Conservation (phyloP, 2,329 filamentous ascomycete genomes). For the Colletotrichum endophyticum region DNA sequence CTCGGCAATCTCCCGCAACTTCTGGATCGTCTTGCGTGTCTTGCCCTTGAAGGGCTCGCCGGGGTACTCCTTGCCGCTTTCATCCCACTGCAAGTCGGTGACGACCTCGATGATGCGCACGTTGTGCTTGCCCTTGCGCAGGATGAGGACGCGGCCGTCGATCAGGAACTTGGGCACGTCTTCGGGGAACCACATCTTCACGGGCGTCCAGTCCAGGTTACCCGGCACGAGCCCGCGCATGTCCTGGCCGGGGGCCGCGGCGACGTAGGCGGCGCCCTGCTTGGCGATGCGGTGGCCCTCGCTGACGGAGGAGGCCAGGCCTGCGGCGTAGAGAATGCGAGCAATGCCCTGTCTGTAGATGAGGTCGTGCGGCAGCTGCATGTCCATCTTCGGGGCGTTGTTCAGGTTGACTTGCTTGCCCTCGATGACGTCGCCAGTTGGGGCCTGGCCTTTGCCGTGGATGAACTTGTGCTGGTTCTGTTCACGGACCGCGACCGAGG, state of each 20-base stretch:
- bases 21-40: conserved; percentile 46
- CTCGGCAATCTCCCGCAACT: conserved; percentile 40
- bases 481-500: conserved; percentile 65
- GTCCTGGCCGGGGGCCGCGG: conserved; percentile 50
- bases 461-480: conserved; percentile 58
- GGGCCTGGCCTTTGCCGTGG: conserved; percentile 41
- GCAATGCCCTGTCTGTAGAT: conserved; percentile 60
- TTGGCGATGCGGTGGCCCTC: conserved; percentile 65
- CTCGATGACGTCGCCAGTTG: conserved; percentile 19
- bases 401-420: conserved; percentile 36
- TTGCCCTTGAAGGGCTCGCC: conserved; percentile 57
- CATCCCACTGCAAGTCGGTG: conserved; percentile 57
- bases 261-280: conserved; percentile 65
- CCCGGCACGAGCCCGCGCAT: conserved; percentile 49
- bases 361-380: conserved; percentile 64
- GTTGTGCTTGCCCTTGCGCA: conserved; percentile 69
- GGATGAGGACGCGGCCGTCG: conserved; percentile 61
- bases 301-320: conserved; percentile 58
- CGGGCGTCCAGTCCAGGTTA: conserved; percentile 64
- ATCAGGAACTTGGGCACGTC: conserved; percentile 67
- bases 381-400: conserved; percentile 56
- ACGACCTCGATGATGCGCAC: conserved; percentile 66
- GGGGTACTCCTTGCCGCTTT: conserved; percentile 54
- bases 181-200: conserved; percentile 62
- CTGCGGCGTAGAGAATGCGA: conserved; percentile 63